Percentiles rank a stretch among this genome's conserved stretches.
phyloP scores from a whole-genome alignment of 1,284 basidiomycete genomes.

The Apiotrichum porosum region DNA sequence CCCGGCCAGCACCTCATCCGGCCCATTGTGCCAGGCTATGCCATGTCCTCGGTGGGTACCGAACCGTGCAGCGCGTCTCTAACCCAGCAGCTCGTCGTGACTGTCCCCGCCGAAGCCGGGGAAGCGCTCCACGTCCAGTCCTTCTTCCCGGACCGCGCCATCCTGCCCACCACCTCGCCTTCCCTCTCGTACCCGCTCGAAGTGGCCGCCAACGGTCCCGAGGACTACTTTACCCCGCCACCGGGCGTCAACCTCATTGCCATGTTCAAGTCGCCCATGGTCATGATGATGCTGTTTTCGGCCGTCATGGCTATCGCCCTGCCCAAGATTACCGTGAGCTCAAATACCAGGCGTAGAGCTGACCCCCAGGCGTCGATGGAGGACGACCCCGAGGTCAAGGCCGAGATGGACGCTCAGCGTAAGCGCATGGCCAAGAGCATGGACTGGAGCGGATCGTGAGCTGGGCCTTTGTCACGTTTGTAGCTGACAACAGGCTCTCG shows the following conservation, averaged over 20 bases:
- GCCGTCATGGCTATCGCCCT: slow-evolving; percentile 67
- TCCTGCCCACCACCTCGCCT: slow-evolving; percentile 56
- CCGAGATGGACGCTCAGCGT: slow-evolving; percentile 66
- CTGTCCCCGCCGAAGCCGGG: slow-evolving; percentile 13
- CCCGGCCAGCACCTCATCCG: slow-evolving; percentile 37
- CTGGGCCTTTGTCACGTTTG: neutral
- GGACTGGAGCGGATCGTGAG: slow-evolving; percentile 43
- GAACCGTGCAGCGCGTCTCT: too few species aligned
- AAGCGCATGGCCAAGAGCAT: slow-evolving; percentile 55
- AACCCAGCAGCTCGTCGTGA: slow-evolving; percentile 25
- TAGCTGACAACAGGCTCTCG: slow-evolving; percentile 4
- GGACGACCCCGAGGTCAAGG: slow-evolving; percentile 67
- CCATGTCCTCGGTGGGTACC: slow-evolving; percentile 29
- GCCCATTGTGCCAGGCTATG: slow-evolving; percentile 31
- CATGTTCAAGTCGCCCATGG: slow-evolving; percentile 83
- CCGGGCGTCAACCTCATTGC: slow-evolving; percentile 65
- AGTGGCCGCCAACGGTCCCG: slow-evolving; percentile 55
- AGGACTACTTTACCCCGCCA: slow-evolving; percentile 66
- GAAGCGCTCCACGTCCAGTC: slow-evolving; percentile 52
- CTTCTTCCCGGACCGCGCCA: slow-evolving; percentile 58
- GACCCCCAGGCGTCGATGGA: slow-evolving; percentile 58
- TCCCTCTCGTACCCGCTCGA: slow-evolving; percentile 66
- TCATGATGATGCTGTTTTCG: slow-evolving; percentile 70
- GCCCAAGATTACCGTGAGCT: slow-evolving; percentile 71
- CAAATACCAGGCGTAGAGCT: neutral